Evolutionary conservation across 306 rosid genomes (phyloP).

Genomic region (Datisca glomerata): DNA sequence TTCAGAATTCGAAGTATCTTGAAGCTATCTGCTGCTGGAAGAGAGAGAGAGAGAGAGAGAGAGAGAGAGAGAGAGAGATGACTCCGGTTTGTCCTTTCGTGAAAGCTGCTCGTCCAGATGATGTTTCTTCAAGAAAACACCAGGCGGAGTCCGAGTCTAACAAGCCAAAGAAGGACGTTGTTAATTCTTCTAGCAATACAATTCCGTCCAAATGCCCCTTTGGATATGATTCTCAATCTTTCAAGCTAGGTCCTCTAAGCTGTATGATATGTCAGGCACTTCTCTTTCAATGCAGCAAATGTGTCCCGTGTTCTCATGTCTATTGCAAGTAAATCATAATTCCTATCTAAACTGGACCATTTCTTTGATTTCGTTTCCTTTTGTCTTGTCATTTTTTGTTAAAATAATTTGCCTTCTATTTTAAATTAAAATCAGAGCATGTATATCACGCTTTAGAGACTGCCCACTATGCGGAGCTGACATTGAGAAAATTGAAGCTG

Average conservation of each 20-base stretch:
- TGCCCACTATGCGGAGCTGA: constrained; percentile 93
- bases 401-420: constrained; percentile 2
- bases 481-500: constrained; percentile 66
- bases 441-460: constrained; percentile 74
- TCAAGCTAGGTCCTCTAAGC: constrained; percentile 94
- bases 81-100: constrained; percentile 89
- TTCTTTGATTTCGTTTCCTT: neutral
- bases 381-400: neutral
- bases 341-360: neutral
- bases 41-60: neutral
- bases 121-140: constrained; percentile 18
- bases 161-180: constrained; percentile 1
- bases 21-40: neutral
- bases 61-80: constrained; percentile 25
- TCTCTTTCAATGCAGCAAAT: constrained; percentile 37
- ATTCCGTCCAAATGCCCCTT: constrained; percentile 62
- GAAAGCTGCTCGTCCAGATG: constrained; percentile 75
- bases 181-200: constrained; percentile 7
- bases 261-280: constrained; percentile 62
- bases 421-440: constrained; percentile 35
- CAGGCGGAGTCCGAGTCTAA: constrained; percentile 11
- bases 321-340: constrained; percentile 59
- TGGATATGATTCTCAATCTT: constrained; percentile 72
- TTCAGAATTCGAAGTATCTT: neutral
- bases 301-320: constrained; percentile 70